A percentile compares a stretch with the other conserved stretches of the same genome.
Conservation (phyloP, 805 yeast species). For the Candida boleticola region DNA sequence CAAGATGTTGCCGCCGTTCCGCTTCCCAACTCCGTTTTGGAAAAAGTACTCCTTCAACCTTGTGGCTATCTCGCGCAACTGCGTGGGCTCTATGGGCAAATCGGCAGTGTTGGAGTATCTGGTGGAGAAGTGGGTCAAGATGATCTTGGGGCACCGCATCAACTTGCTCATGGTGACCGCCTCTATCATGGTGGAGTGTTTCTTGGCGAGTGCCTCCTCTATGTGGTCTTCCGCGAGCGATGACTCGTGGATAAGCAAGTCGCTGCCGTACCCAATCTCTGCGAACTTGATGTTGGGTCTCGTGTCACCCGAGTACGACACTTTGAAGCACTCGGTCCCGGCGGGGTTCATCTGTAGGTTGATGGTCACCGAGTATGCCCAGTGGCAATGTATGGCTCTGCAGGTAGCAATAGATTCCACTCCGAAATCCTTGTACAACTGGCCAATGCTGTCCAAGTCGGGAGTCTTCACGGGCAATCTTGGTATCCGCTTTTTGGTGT, state of each 20-base stretch:
- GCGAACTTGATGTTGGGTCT: slow-evolving; percentile 74
- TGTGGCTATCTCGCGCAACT: slow-evolving; percentile 19
- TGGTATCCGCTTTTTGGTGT: slow-evolving; percentile 12
- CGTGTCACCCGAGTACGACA: slow-evolving; percentile 94
- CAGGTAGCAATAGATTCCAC: slow-evolving; percentile 54
- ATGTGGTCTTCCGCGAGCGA: slow-evolving; percentile 78
- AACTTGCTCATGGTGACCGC: slow-evolving; percentile 67
- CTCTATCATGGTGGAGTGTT: slow-evolving; percentile 86
- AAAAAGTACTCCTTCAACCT: slow-evolving; percentile 29
- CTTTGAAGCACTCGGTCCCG: slow-evolving; percentile 46
- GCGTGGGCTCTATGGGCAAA: slow-evolving; percentile 21
- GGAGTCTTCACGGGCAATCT: slow-evolving; percentile 25
- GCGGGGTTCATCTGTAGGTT: slow-evolving; percentile 43
- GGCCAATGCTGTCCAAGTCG: slow-evolving; percentile 23
- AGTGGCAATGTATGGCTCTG: slow-evolving; percentile 79
- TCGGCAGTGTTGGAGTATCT: slow-evolving; percentile 54
- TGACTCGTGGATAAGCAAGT: slow-evolving; percentile 87
- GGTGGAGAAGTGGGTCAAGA: slow-evolving; percentile 91
- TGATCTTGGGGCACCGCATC: slow-evolving; percentile 70
- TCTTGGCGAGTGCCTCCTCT: slow-evolving; percentile 76
- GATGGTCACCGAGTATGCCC: slow-evolving; percentile 67
- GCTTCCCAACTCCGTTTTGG: slow-evolving; percentile 11
- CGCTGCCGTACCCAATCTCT: slow-evolving; percentile 61
- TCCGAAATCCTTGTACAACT: slow-evolving; percentile 41
- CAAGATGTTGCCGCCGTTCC: neutral